Evolutionary conservation across 495 filamentous ascomycete genomes (phyloP).

Genomic region (Antarctomyces pellizariae): DNA sequence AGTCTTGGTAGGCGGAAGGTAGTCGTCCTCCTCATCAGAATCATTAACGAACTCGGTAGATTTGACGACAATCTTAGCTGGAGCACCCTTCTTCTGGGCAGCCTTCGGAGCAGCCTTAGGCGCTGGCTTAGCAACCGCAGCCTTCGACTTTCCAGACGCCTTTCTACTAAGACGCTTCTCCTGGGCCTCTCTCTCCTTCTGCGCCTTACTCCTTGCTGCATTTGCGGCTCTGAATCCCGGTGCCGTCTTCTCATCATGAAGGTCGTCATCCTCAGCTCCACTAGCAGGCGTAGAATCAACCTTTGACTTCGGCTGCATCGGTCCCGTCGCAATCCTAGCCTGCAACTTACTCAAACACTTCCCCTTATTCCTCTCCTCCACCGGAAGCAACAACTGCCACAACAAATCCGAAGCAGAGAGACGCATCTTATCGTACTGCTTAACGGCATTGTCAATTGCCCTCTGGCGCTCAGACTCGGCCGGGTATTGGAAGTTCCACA

Average conservation of each 20-base stretch:
- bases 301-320: constrained; percentile 29
- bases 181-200: constrained; percentile 33
- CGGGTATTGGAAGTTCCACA: constrained; percentile 53
- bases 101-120: constrained; percentile 20
- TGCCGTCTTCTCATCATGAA: constrained; percentile 24
- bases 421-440: constrained; percentile 55
- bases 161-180: constrained; percentile 37
- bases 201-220: constrained; percentile 31
- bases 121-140: constrained; percentile 20
- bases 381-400: constrained; percentile 60
- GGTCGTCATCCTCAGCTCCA: constrained; percentile 28
- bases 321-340: constrained; percentile 32
- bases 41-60: constrained; percentile 57
- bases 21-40: constrained; percentile 47
- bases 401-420: constrained; percentile 45
- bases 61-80: constrained; percentile 29
- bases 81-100: constrained; percentile 25
- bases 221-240: constrained; percentile 21
- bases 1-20: constrained; percentile 16
- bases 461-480: constrained; percentile 42
- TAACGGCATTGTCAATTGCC: constrained; percentile 70
- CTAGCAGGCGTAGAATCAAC: constrained; percentile 33
- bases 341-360: constrained; percentile 55
- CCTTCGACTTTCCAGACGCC: constrained; percentile 21
- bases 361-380: constrained; percentile 55